These are phyloP conservation scores for Ormosia emarginata DNA, from an alignment of 306 rosid species.

Conservation along the genomic window DNA sequence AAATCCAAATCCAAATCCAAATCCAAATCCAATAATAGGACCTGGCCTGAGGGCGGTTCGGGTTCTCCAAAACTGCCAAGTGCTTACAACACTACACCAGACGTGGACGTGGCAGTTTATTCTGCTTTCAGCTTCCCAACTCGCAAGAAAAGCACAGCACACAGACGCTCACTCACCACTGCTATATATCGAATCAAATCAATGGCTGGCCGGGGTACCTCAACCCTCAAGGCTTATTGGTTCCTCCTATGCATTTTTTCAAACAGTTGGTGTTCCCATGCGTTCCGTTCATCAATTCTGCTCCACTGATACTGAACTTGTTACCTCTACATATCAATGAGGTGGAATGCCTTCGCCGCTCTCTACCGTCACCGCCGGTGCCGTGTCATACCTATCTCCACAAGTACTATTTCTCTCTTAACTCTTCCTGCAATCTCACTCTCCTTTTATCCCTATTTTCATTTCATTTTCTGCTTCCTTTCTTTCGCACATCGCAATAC, in stretches of 20 bases:
- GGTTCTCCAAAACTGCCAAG: constrained; percentile 17
- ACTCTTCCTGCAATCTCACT: not conserved
- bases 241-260: constrained; percentile 35
- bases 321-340: constrained; percentile 48
- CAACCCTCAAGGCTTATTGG: not conserved
- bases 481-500: not conserved
- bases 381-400: constrained; percentile 27
- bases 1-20: not conserved
- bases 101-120: constrained; percentile 48
- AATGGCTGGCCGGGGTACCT: not conserved
- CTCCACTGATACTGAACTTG: not conserved
- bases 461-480: not conserved
- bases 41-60: not conserved
- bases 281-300: constrained; percentile 19
- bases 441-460: not conserved
- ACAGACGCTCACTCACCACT: not conserved
- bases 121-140: constrained; percentile 5
- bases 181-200: not conserved
- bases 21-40: not conserved
- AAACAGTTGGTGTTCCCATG: constrained; percentile 30
- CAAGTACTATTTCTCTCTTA: constrained; percentile 30
- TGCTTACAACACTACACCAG: not conserved
- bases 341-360: constrained; percentile 68
- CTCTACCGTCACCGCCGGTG: constrained; percentile 57
- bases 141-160: not conserved